phyloP scores from a whole-genome alignment of 768 basidiomycete species.

The Lentinula detonsa region DNA sequence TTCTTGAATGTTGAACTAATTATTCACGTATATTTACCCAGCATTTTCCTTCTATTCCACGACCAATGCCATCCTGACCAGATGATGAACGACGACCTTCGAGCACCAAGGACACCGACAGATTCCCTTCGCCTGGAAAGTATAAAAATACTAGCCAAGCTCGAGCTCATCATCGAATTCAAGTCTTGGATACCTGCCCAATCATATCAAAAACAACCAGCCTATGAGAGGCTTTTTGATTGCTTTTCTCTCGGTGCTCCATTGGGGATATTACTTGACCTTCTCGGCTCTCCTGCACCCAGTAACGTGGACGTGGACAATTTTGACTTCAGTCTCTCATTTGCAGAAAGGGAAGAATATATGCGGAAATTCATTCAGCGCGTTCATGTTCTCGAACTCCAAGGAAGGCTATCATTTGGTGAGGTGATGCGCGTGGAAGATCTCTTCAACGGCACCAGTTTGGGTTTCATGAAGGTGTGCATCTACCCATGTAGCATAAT shows the following conservation, averaged over 20 bases:
- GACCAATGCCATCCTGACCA: not conserved
- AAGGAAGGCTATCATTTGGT: conserved; percentile 27
- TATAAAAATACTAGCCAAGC: conserved; percentile 29
- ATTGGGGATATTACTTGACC: conserved; percentile 27
- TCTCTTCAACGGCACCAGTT: conserved; percentile 23
- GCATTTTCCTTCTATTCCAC: not conserved
- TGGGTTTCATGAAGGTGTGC: conserved; percentile 29
- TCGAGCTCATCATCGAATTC: conserved; percentile 30
- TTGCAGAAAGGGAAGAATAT: conserved; percentile 22
- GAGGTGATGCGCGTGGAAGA: conserved; percentile 34
- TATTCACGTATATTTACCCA: not conserved
- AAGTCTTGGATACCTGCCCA: conserved; percentile 27
- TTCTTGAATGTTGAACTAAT: not conserved
- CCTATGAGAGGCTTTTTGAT: conserved; percentile 27
- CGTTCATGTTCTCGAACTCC: conserved; percentile 26
- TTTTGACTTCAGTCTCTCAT: conserved; percentile 23
- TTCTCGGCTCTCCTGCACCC: conserved; percentile 30
- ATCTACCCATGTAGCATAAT: not conserved
- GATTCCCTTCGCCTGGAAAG: conserved; percentile 29
- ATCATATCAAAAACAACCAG: conserved; percentile 17
- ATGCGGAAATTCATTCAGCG: conserved; percentile 29
- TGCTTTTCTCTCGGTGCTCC: conserved; percentile 31
- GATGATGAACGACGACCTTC: not conserved
- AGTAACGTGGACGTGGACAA: conserved; percentile 19
- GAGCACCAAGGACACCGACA: conserved; percentile 27